Conservation (phyloP, 1,284 basidiomycete genomes). For the Paramarasmius palmivorus region DNA sequence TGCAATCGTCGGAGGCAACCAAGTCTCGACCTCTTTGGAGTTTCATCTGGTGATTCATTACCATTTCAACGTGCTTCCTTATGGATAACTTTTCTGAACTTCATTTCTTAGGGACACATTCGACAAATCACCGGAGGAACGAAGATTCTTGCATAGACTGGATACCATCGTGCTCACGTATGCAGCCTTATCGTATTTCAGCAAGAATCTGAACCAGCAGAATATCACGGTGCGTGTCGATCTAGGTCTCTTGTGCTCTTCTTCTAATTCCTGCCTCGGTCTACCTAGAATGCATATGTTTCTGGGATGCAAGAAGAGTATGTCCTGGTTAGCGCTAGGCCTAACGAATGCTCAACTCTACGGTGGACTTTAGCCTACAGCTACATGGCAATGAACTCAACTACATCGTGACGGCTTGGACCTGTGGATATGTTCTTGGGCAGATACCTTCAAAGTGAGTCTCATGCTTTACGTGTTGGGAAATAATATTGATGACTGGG, state of each 20-base stretch:
- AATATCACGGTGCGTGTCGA: too few relatives aligned
- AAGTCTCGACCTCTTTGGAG: too few relatives aligned
- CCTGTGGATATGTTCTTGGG: conserved; percentile 41
- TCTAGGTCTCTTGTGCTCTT: background rate
- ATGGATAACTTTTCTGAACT: too few relatives aligned
- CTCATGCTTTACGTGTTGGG: background rate
- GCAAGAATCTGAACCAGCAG: conserved; percentile 45
- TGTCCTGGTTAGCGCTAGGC: conserved; percentile 12
- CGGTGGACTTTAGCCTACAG: background rate
- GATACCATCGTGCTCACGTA: conserved; percentile 39
- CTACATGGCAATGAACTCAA: conserved; percentile 36
- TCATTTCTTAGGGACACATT: conserved; percentile 47
- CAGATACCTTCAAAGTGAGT: conserved; percentile 41
- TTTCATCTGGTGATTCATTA: too few relatives aligned
- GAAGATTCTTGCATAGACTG: conserved; percentile 35
- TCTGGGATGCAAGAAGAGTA: conserved; percentile 44
- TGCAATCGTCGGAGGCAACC: too few relatives aligned
- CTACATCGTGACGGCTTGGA: conserved; percentile 43
- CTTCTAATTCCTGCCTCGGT: background rate
- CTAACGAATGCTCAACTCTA: background rate
- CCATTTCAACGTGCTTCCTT: too few relatives aligned
- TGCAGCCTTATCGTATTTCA: conserved; percentile 40
- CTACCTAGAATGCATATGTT: conserved; percentile 38
- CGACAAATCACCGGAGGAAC: conserved; percentile 40
- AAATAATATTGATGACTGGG: too few relatives aligned